A percentile compares a stretch with the other conserved stretches of the same genome.
phyloP scores from a whole-genome alignment of 2,329 filamentous ascomycete species.

The Monosporascus sp. region DNA sequence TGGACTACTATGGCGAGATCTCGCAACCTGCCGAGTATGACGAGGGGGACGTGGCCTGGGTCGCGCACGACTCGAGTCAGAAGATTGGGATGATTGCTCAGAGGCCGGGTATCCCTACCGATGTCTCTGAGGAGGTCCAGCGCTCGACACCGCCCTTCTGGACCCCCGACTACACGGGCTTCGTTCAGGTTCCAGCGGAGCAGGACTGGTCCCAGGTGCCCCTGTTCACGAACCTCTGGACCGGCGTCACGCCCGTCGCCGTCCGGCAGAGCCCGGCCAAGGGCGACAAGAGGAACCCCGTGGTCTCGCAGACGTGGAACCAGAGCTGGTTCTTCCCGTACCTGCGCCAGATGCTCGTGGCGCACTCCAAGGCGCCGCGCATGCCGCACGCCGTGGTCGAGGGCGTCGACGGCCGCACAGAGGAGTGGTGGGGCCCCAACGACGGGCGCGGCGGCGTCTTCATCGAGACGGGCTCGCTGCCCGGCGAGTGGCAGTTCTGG shows the following conservation, averaged over 20 bases:
- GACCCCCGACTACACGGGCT: constrained; percentile 3
- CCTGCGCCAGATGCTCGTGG: background rate
- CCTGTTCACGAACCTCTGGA: constrained; percentile 2
- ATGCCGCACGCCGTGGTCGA: constrained; percentile 1
- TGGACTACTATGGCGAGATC: constrained; percentile 3
- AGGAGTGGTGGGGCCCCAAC: constrained; percentile 3
- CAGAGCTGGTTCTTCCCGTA: constrained; percentile 2
- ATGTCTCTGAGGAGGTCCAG: background rate
- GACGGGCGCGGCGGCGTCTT: constrained; percentile 1
- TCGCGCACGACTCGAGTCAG: background rate
- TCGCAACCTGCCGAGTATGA: background rate
- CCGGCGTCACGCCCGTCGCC: constrained; percentile 1
- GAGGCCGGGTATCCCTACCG: background rate
- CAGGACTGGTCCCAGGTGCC: constrained; percentile 2
- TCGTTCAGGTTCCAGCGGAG: background rate
- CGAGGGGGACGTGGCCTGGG: background rate
- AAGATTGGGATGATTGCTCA: background rate
- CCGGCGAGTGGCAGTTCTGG: constrained; percentile 1
- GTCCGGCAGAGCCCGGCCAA: background rate
- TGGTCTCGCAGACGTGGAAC: background rate
- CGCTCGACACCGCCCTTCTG: constrained; percentile 2
- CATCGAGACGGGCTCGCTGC: background rate
- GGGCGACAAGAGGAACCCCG: background rate
- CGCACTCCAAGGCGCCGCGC: background rate
- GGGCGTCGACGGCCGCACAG: background rate